Conservation (phyloP, 345 rosid genomes). For the Salix caprea region DNA sequence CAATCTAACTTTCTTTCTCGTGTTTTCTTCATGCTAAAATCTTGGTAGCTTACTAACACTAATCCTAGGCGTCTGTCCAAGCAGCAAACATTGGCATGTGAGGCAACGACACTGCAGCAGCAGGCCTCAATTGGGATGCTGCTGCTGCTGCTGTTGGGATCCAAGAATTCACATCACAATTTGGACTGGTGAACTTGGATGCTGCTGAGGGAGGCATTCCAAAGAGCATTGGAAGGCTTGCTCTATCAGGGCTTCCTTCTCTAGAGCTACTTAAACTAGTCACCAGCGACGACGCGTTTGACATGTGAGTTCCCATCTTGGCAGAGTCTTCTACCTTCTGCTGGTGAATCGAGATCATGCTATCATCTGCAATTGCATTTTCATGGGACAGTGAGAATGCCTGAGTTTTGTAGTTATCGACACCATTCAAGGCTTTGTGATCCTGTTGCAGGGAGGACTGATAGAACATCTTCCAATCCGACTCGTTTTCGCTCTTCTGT, state of each 20-base stretch:
- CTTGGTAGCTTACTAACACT: constrained; percentile 1
- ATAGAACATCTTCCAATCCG: constrained; percentile 39
- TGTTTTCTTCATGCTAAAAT: constrained; percentile 20
- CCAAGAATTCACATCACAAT: constrained; percentile 48
- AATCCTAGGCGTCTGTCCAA: constrained; percentile 66
- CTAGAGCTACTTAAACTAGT: constrained; percentile 55
- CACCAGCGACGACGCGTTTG: constrained; percentile 47
- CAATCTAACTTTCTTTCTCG: constrained; percentile 10
- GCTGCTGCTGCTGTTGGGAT: constrained; percentile 36
- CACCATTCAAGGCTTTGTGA: constrained; percentile 16
- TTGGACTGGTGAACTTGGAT: constrained; percentile 38
- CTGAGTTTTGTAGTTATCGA: constrained; percentile 27
- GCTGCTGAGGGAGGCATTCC: constrained; percentile 45
- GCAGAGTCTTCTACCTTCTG: constrained; percentile 28
- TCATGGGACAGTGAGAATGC: constrained; percentile 31
- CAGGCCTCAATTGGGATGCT: constrained; percentile 45
- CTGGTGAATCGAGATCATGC: constrained; percentile 14
- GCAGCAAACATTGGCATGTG: constrained; percentile 76
- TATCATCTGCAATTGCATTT: constrained; percentile 21
- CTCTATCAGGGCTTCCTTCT: constrained; percentile 58
- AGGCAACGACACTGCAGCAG: constrained; percentile 48
- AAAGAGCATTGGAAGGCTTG: constrained; percentile 40
- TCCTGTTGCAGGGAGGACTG: constrained; percentile 40
- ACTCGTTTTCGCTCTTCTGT: constrained; percentile 18
- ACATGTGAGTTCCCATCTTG: constrained; percentile 39